phyloP scores from a whole-genome alignment of 768 basidiomycete species.

The Exidia glandulosa region DNA sequence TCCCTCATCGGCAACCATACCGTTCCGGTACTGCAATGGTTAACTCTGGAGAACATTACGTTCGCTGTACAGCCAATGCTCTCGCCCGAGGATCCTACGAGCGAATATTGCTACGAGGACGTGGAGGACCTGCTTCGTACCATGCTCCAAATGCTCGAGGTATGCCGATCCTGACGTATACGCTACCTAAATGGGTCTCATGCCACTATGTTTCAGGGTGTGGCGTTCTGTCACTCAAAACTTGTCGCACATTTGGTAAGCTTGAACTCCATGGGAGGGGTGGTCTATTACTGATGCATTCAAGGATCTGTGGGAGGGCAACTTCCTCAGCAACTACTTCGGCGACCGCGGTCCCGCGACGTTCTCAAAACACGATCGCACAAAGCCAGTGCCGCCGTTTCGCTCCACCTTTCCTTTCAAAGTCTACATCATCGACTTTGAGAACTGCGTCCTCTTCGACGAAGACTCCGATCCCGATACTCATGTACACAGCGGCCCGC shows the following conservation, averaged over 20 bases:
- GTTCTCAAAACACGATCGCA: not conserved
- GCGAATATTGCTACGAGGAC: no score
- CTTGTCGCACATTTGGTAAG: not conserved
- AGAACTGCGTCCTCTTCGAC: not conserved
- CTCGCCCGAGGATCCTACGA: no score
- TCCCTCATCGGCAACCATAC: no score
- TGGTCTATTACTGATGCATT: not conserved
- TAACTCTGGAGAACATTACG: no score
- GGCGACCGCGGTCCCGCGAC: not conserved
- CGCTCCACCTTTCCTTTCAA: not conserved
- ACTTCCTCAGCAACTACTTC: not conserved
- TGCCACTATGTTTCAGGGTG: no score
- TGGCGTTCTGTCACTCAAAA: not conserved
- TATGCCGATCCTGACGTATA: no score
- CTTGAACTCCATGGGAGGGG: not conserved
- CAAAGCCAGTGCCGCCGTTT: not conserved
- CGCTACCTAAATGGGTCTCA: no score
- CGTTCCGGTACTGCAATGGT: no score
- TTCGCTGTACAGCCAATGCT: no score
- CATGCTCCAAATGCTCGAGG: not conserved
- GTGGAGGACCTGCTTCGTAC: not conserved
- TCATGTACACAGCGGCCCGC: not conserved
- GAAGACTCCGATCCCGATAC: not conserved
- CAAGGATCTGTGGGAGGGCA: not conserved
- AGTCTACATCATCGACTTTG: not conserved